Percentiles rank a stretch among this genome's conserved stretches.
These are phyloP conservation scores for Saksenaea vasiformis DNA, from an alignment of 371 early-diverging fungal genomes.

Conservation along the genomic window DNA sequence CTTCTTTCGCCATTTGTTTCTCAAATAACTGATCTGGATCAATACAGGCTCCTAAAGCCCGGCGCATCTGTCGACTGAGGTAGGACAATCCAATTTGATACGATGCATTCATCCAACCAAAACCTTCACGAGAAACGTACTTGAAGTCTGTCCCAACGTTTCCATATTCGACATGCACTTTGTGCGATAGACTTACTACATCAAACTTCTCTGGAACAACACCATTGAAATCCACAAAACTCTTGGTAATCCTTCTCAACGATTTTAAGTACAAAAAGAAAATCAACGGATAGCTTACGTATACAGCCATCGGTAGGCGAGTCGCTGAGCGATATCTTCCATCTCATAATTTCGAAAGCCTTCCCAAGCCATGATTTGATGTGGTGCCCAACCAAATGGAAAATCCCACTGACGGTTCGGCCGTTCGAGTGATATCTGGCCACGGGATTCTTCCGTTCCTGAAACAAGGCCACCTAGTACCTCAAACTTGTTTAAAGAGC, in stretches of 20 bases:
- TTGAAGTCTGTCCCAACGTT: constrained; percentile 93
- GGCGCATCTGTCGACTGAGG: constrained; percentile 61
- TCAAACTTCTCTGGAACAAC: constrained; percentile 90
- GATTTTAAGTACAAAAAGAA: neutral
- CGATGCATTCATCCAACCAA: constrained; percentile 97
- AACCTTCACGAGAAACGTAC: constrained; percentile 89
- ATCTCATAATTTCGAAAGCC: constrained; percentile 83
- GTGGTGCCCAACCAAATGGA: constrained; percentile 97
- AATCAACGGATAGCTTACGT: constrained; percentile 44
- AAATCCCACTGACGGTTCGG: constrained; percentile 96
- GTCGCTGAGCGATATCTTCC: constrained; percentile 66
- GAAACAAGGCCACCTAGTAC: constrained; percentile 81
- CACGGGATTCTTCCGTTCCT: constrained; percentile 84
- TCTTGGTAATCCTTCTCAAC: constrained; percentile 64
- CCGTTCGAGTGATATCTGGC: constrained; percentile 69
- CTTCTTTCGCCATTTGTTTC: neutral
- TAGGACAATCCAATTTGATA: constrained; percentile 82
- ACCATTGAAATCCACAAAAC: constrained; percentile 92
- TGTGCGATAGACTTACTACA: constrained; percentile 88
- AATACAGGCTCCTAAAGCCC: constrained; percentile 80
- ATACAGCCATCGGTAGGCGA: constrained; percentile 93
- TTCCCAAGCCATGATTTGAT: constrained; percentile 94
- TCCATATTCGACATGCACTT: constrained; percentile 91
- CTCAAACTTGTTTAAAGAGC: constrained; percentile 69
- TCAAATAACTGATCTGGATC: constrained; percentile 46